These are phyloP conservation scores for Plasmodium blacklocki DNA, from an alignment of 169 alveolate genomes.

Conservation along the genomic window DNA sequence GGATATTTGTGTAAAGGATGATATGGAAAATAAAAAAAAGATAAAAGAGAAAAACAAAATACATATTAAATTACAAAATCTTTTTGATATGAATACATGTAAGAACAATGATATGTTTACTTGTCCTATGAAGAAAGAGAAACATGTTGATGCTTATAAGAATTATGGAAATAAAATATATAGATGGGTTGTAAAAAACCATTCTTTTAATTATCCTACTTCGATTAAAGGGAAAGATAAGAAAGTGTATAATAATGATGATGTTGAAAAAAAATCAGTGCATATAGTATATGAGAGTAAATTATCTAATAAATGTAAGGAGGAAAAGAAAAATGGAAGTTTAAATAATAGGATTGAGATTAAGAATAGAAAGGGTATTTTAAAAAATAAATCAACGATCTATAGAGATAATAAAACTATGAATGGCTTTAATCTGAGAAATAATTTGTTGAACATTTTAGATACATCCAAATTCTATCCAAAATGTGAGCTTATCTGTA, in stretches of 20 bases:
- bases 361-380: not conserved
- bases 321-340: not conserved
- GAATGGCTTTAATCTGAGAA: not conserved
- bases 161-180: too few relatives aligned
- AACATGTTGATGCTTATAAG: too few relatives aligned
- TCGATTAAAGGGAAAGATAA: too few relatives aligned
- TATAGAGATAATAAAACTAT: not conserved
- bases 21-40: too few relatives aligned
- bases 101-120: not conserved
- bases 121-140: too few relatives aligned
- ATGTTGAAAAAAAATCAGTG: too few relatives aligned
- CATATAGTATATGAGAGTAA: not conserved
- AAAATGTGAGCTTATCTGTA: constrained; percentile 41
- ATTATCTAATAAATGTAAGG: not conserved
- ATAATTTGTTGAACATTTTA: constrained; percentile 12
- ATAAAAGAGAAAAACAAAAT: too few relatives aligned
- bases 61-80: too few relatives aligned
- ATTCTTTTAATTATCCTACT: too few relatives aligned
- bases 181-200: too few relatives aligned
- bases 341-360: not conserved
- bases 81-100: not conserved
- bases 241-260: too few relatives aligned
- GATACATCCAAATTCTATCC: constrained; percentile 10
- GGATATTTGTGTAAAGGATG: too few relatives aligned
- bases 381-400: not conserved